phyloP scores from a whole-genome alignment of 768 basidiomycete genomes.

The Mycena belliarum region DNA sequence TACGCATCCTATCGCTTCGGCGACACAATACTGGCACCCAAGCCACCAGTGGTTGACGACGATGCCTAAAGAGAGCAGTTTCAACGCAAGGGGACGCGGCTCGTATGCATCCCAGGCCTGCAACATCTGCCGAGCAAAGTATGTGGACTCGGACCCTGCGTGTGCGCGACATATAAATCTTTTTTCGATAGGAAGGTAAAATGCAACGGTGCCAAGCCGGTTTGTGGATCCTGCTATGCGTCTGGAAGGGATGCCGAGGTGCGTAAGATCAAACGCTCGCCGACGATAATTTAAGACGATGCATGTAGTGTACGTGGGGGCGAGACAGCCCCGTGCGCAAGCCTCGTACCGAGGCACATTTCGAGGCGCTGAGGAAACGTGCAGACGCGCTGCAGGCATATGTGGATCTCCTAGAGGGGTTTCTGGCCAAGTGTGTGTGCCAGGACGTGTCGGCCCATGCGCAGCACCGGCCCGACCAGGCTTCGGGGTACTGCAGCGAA shows the following conservation, averaged over 20 bases:
- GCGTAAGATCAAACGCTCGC: not conserved
- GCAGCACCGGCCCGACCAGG: not conserved
- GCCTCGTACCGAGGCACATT: slow-evolving; percentile 19
- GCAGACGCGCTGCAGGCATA: slow-evolving; percentile 14
- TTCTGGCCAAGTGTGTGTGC: slow-evolving; percentile 13
- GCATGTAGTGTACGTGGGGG: slow-evolving; percentile 6
- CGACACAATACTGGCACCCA: too few relatives aligned
- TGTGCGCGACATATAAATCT: not conserved
- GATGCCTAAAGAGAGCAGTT: not conserved
- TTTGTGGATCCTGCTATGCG: slow-evolving; percentile 10
- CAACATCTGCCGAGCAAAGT: not conserved
- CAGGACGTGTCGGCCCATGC: slow-evolving; percentile 12
- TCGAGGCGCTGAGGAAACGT: slow-evolving; percentile 20
- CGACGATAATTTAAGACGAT: not conserved
- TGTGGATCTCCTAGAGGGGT: slow-evolving; percentile 1
- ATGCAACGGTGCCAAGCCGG: slow-evolving; percentile 17
- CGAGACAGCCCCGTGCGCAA: slow-evolving; percentile 1
- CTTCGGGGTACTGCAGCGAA: not conserved
- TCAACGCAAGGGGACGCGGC: not conserved
- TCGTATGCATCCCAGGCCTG: not conserved
- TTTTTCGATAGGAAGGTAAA: slow-evolving; percentile 9
- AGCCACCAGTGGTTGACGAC: too few relatives aligned
- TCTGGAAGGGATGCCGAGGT: slow-evolving; percentile 5
- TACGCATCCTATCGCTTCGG: too few relatives aligned
- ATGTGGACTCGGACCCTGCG: not conserved